phyloP scores from a whole-genome alignment of 2,329 filamentous ascomycete species.

The Botrytis byssoidea region DNA sequence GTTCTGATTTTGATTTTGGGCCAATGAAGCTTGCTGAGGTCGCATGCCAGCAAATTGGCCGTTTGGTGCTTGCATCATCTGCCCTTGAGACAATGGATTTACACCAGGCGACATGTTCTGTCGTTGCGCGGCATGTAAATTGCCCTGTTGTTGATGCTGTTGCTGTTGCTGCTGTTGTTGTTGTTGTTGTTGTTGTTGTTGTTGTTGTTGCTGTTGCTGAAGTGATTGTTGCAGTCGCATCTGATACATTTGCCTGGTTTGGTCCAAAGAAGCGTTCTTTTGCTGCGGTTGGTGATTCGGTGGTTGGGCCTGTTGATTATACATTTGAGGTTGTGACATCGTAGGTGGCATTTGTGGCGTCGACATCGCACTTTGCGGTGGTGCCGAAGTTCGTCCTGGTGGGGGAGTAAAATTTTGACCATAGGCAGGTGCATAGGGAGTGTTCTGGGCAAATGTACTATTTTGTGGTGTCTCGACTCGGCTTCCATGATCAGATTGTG shows the following conservation, averaged over 20 bases:
- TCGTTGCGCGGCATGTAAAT: conserved; percentile 38
- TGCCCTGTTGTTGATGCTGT: conserved; percentile 67
- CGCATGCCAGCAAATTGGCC: conserved; percentile 56
- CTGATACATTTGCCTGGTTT: conserved; percentile 75
- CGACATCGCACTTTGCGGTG: conserved; percentile 54
- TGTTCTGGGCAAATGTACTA: conserved; percentile 62
- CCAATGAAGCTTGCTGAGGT: conserved; percentile 49
- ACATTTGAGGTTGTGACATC: conserved; percentile 41
- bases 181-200: conserved; percentile 67
- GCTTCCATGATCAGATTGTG: conserved; percentile 70
- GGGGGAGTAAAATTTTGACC: conserved; percentile 59
- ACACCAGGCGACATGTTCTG: conserved; percentile 46
- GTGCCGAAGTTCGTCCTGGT: conserved; percentile 53
- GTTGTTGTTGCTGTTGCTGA: conserved; percentile 55
- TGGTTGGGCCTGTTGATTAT: conserved; percentile 33
- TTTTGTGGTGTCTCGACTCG: conserved; percentile 69
- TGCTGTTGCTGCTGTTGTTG: conserved; percentile 62
- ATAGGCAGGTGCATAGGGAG: conserved; percentile 56
- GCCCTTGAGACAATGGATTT: conserved; percentile 39
- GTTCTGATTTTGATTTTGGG: conserved; percentile 54
- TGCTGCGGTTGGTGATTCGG: conserved; percentile 45
- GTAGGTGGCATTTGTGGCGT: conserved; percentile 46
- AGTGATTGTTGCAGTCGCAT: conserved; percentile 77
- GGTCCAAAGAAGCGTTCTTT: conserved; percentile 55
- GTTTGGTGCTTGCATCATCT: conserved; percentile 58